Conservation (phyloP, 305 asterid species). For the Fraxinus nigra region DNA sequence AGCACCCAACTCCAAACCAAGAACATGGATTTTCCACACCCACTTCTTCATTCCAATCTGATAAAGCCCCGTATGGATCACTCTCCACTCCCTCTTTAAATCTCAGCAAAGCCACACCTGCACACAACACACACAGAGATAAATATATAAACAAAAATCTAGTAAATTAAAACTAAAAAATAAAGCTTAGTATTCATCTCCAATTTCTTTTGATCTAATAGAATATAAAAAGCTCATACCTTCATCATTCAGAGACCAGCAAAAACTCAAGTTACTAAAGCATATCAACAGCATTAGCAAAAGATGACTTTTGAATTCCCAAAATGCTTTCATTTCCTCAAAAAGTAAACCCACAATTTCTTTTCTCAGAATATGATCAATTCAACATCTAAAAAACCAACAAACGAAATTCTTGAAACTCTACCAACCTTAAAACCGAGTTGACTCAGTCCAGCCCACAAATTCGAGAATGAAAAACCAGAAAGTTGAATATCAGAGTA, state of each 20-base stretch:
- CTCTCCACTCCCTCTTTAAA: conserved; percentile 44
- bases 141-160: background rate
- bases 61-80: conserved; percentile 74
- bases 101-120: conserved; percentile 69
- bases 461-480: conserved; percentile 12
- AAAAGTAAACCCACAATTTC: conserved; percentile 28
- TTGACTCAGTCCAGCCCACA: conserved; percentile 20
- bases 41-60: conserved; percentile 67
- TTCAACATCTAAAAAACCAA: conserved; percentile 13
- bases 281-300: conserved; percentile 33
- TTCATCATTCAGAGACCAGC: conserved; percentile 68
- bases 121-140: background rate
- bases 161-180: background rate
- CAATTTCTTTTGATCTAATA: background rate
- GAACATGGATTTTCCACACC: conserved; percentile 74
- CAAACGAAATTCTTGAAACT: conserved; percentile 27
- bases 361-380: conserved; percentile 25
- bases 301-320: conserved; percentile 34
- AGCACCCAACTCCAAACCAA: conserved; percentile 82
- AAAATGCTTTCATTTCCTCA: conserved; percentile 47
- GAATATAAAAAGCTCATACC: conserved; percentile 34
- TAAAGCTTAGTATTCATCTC: background rate
- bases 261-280: conserved; percentile 33
- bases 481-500: conserved; percentile 21
- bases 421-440: conserved; percentile 6